phyloP scores from a whole-genome alignment of 176 grass and related monocot genomes.

The Lolium rigidum region DNA sequence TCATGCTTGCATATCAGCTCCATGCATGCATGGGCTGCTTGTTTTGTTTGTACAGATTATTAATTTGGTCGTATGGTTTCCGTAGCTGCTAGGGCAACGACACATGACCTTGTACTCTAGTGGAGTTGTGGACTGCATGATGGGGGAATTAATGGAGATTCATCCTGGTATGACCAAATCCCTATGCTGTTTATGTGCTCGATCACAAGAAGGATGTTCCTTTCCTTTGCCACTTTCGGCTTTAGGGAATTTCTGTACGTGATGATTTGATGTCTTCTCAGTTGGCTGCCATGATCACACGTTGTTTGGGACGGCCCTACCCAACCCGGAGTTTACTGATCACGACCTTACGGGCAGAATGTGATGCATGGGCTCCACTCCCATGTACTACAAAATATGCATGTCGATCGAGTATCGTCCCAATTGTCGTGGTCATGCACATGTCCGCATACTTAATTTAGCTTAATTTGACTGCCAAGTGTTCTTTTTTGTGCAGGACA shows the following conservation, averaged over 20 bases:
- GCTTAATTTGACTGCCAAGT: not conserved
- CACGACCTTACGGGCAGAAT: slow-evolving; percentile 27
- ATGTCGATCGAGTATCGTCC: not conserved
- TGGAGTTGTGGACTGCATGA: slow-evolving; percentile 43
- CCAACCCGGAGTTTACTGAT: slow-evolving; percentile 10
- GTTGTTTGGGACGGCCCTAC: slow-evolving; percentile 28
- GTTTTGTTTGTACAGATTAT: not conserved
- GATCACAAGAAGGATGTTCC: slow-evolving; percentile 35
- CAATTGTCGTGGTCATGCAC: not conserved
- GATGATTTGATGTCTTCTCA: slow-evolving; percentile 43
- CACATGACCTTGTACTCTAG: slow-evolving; percentile 50
- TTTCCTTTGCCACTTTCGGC: slow-evolving; percentile 36
- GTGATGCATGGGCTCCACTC: slow-evolving; percentile 40
- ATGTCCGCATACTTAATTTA: not conserved
- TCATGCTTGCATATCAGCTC: not conserved
- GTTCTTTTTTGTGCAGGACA: not conserved
- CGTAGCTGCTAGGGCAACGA: slow-evolving; percentile 37
- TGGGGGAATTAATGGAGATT: slow-evolving; percentile 47
- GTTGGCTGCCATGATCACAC: slow-evolving; percentile 57
- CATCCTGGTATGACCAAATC: not conserved
- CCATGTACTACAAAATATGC: not conserved
- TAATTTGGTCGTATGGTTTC: not conserved
- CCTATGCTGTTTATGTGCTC: slow-evolving; percentile 24
- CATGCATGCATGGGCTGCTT: not conserved
- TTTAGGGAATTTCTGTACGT: slow-evolving; percentile 44